Evolutionary conservation across 768 basidiomycete species (phyloP), one percentile per base, ranked within the genome.

Genomic region (Sutorius australiensis): DNA sequence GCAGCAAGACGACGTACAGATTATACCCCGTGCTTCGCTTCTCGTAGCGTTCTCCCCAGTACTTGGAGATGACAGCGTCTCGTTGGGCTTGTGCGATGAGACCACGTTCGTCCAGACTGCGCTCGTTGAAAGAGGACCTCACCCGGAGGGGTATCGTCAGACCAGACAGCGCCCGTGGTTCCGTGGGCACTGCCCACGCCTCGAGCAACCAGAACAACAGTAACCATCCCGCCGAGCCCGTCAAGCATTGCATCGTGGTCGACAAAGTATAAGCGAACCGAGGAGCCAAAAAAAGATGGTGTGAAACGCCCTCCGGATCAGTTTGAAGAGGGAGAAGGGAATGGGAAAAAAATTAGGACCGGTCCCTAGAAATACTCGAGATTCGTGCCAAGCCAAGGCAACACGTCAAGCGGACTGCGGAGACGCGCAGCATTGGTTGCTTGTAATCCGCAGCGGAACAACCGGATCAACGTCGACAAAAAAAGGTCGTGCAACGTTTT

Each of bases 21-120:
- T 83, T 82, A 32, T 76, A 76, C 10, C 83, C 82, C 16, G 70
- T 64, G 31, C 73, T 73, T 42, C 83, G 75, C 56, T 73, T 80
- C 44, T 53, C 50, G 16, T 43, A 36, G 6, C 55, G n/a, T 44
- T 24, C 19, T n/a, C 61, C 53, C 74, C 73, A 44, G 38, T 86
- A 85, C 61, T 83, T 83, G 10, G 68, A 59, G 24, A 72, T 59
- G 41, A 80, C 60, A 12, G 59, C 59, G 32, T 75, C 68, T 32
- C 74, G 72, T 49, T 84, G 79, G 11, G 57, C 60, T 56, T 76
- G 71, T 12, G 83, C 83, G 74, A 62, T 14, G 8, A 17, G 33
- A 0, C 46, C 60, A 21, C 54, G 52, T 31, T 66, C 57, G 16
- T 24, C 12, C 11, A 24, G 6, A 27, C 48, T 40, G 27, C 41